A percentile compares a stretch with the other conserved stretches of the same genome.
phyloP scores from a whole-genome alignment of 805 yeast genomes.

The Candida jianshihensis region DNA sequence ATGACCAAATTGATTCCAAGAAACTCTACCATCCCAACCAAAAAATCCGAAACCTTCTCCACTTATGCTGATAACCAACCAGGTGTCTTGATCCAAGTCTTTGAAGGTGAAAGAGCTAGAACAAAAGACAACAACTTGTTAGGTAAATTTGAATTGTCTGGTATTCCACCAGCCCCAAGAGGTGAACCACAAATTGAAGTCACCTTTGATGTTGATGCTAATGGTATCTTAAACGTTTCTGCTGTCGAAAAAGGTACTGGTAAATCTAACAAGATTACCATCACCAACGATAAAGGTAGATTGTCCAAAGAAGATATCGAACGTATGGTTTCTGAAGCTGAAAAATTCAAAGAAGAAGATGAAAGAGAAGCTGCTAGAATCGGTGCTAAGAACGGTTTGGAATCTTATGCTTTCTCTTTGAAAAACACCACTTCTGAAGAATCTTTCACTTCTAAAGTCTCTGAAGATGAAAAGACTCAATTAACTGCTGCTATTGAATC shows the following conservation, averaged over 20 bases:
- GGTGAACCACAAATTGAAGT: slow-evolving; percentile 98
- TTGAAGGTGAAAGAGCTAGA: slow-evolving; percentile 96
- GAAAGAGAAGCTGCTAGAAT: slow-evolving; percentile 91
- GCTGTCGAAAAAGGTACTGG: slow-evolving; percentile 99
- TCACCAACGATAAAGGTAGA: slow-evolving; percentile 98
- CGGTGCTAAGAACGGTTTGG: slow-evolving; percentile 90
- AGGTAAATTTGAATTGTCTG: slow-evolving; percentile 94
- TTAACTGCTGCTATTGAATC: slow-evolving; percentile 78
- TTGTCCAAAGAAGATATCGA: slow-evolving; percentile 95
- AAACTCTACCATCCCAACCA: slow-evolving; percentile 95
- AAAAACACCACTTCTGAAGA: slow-evolving; percentile 77
- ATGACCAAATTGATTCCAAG: slow-evolving; percentile 97
- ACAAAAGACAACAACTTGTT: slow-evolving; percentile 93
- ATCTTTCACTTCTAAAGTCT: slow-evolving; percentile 73
- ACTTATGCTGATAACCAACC: slow-evolving; percentile 98
- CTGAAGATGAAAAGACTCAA: slow-evolving; percentile 58
- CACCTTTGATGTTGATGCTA: slow-evolving; percentile 94
- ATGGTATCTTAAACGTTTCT: slow-evolving; percentile 93
- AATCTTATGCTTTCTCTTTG: slow-evolving; percentile 90
- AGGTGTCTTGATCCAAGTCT: slow-evolving; percentile 95
- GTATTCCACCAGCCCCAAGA: slow-evolving; percentile 98
- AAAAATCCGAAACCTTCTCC: slow-evolving; percentile 94
- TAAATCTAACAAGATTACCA: slow-evolving; percentile 93
- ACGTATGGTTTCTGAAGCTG: slow-evolving; percentile 97
- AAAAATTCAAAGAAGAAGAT: slow-evolving; percentile 94